Base-by-base conservation (phyloP, 202 grass and related monocot genomes). In the Schoenoplectus tabernaemontani region DNA sequence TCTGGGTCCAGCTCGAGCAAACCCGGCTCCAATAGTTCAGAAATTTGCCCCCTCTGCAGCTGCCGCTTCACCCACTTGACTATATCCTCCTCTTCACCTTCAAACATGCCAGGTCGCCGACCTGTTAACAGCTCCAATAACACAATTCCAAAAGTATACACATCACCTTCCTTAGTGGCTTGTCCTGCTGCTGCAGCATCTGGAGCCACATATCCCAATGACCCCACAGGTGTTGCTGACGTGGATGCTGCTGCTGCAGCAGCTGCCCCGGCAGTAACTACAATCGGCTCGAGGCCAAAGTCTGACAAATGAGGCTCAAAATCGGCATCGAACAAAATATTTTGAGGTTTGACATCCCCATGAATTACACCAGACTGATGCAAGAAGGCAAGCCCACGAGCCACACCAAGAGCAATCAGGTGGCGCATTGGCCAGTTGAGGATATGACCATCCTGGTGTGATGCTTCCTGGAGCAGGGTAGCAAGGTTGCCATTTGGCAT, bases 31-130 rank as follows among this genome's bases (percentile, higher is more conserved):
- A 99, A 74, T 30, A 99, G 85, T 83, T 99, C 96, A 0, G 91
- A 80, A 8, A 99, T 89, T 7, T 93, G 92, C 19, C 96, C 96
- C 22, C 89, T 82, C 85, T 99, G 96, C 82, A 99, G 81, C 81
- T 99, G 96, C 39, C 92, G 75, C 88, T 96, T 99, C 76, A 99
- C 96, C 96, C 96, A 99, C 85, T 99, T 99, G 54, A 99, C 92
- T 42, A 99, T 99, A 84, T 99, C 96, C 77, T 99, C 96, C 26
- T 93, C 96, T 76, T 99, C 96, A 3, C 92, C 96, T 60, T 92
- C 92, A 70, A 99, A 99, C 90, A 95, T 91, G 34, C 92, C 96
- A 0, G 96, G 96, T 70, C 96, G 89, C 76, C 92, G 83, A 2
- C 96, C 96, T 0, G 96, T 99, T 38, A 99, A 90, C 36, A 99